Base-by-base conservation (phyloP, 345 rosid species). In the Hypericum androsaemum region DNA sequence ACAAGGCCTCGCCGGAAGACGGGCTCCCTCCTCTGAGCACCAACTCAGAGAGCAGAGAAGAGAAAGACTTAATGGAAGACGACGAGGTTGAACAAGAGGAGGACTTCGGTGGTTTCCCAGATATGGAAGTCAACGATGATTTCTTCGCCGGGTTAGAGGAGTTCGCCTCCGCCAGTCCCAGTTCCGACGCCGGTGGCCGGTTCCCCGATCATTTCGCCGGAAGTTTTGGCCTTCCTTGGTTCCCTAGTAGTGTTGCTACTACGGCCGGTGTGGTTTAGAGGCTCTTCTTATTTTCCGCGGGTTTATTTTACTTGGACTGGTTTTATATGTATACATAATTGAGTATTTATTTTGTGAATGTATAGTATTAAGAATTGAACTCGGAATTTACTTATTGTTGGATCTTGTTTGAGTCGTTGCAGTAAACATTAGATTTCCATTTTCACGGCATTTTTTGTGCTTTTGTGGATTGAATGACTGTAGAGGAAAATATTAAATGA, bases 81-180 rank as follows among this genome's bases (percentile, higher is more conserved):
- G 86, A 79, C 1, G 92, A 74, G 35, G 50, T 13, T 6, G 90
- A 79, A 8, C 87, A 66, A 15, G 95, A 81, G 57, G 28, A 5
- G 1, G 7, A 7, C 48, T 11, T 5, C 16, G 80, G 70, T 45
- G 71, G 52, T 57, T 50, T 82, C 36, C 79, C 86, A 8, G 82
- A 77, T 50, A 72, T 71, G 61, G 89, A 66, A 10, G 73, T 74
- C n/a, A 68, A 81, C 39, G 95, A 92, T 39, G 96, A 92, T 67
- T 88, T 92, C 71, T 85, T 81, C n/a, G 81, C 57, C 38, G 95
- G 94, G 1, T 53, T 85, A 46, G 98, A 85, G 43, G 96, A 74
- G 32, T 63, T 88, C 38, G 39, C 8, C n/a, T n/a, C n/a, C 32
- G 32, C 32, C 2, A 22, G 32, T 22, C 32, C 32, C 7, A 36